Base-by-base conservation (phyloP, 2,329 filamentous ascomycete species). In the Emergomyces pasteurianus region DNA sequence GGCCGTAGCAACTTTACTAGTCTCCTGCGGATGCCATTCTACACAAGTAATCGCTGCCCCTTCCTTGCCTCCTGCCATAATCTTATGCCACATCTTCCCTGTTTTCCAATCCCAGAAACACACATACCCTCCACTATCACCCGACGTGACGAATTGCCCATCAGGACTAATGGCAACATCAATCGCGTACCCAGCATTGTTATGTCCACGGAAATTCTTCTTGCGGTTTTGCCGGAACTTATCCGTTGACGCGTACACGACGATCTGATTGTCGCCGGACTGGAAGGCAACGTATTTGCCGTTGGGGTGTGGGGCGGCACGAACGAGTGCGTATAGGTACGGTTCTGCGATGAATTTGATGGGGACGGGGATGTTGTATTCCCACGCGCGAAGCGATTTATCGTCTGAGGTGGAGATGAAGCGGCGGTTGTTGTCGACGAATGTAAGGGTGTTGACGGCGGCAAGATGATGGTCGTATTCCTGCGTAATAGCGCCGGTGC, bases 31-130 rank as follows among this genome's bases (percentile, higher is more conserved):
- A 75, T 97, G 92, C 92, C 94, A 99, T 72, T 89, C 88, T 61
- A 94, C 84, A 66, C 87, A 89, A n/a, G 90, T 90, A 60, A 96
- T 81, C 5, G 92, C 85, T 59, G 87, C 84, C 60, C 90, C 91
- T 62, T 89, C 86, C 28, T 78, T 78, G 5, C 77, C 77, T 43
- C 76, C 76, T 2, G 90, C 92, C 75, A 88, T 84, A 65, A 99
- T 85, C 81, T 97, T 97, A 77, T 96, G 90, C 76, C 90, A 96
- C 91, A 99, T 92, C 78, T 96, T 97, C 74, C 92, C 95, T 46
- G 91, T 96, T 83, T 99, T 99, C 90, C 92, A 99, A 75, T 97
- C 94, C 90, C 92, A 99, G 77, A 97, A 96, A 75, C 89, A 95
- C 55, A 96, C 85, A 69, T 84, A 96, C 42, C 95, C 94, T 18